Base-by-base conservation (phyloP, 495 filamentous ascomycete genomes). In the Daldinia loculata region DNA sequence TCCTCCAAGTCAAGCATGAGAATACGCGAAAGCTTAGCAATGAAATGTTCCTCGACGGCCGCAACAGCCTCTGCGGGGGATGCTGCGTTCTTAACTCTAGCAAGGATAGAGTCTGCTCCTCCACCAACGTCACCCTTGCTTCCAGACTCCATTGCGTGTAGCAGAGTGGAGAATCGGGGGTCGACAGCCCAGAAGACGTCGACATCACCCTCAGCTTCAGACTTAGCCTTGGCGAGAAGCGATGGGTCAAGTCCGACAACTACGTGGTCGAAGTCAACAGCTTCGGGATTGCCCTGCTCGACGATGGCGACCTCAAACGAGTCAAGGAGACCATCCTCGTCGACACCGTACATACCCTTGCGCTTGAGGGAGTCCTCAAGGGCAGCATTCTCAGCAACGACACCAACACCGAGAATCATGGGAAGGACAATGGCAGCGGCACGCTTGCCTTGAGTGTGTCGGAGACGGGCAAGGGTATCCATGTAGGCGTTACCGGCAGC, bases 401-500 rank as follows among this genome's bases (percentile, higher is more conserved):
- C 67, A 43, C 82, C 82, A 3, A 82, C 79, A 30, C 69, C 81
- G 5, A 76, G 61, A 8, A 83, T 69, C 80, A 82, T 80, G 0
- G 69, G 65, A 0, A 82, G 63, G 1, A 66, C 66, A 29, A 82
- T n/a, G 0, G 80, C 77, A 19, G 65, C 56, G 4, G 76, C 78
- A 5, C 66, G 43, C 52, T 65, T 56, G 45, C 19, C 19, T 27
- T 32, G 14, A n/a, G 48, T 24, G 5, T 6, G 19, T 50, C 74
- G 77, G 60, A 70, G 66, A 6, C 56, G 65, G 0, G 78, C 76
- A 9, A 81, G 59, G 1, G 75, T 43, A 39, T 80, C 84, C 4
- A 85, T 75, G 62, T 80, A 86, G 27, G 79, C 79, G 63, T 85
- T 86, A 11, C 80, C 81, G 0, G 84, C 84, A 1, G 81, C 78